Evolutionary conservation across 2,329 filamentous ascomycete genomes (phyloP).

Genomic region (Westerdykella sp.): DNA sequence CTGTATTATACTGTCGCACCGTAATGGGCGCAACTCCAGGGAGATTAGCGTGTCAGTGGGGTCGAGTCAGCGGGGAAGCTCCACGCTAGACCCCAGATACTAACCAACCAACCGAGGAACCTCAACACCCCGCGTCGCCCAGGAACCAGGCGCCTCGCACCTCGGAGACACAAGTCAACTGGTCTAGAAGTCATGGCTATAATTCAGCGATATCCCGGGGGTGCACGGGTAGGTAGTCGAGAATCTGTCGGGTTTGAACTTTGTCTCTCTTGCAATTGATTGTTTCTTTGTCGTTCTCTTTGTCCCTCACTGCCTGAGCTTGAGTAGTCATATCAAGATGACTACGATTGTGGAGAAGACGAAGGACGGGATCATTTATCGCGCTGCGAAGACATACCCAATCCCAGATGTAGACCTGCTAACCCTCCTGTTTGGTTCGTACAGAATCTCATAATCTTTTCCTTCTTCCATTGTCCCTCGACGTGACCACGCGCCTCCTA

Average conservation of each 20-base stretch:
- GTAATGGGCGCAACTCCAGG: too few relatives aligned
- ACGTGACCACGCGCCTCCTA: constrained; percentile 5
- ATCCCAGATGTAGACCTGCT: constrained; percentile 38
- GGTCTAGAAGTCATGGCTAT: too few relatives aligned
- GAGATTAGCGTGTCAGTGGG: too few relatives aligned
- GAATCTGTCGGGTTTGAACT: not conserved
- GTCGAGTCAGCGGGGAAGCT: too few relatives aligned
- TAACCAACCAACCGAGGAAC: too few relatives aligned
- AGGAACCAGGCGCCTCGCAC: too few relatives aligned
- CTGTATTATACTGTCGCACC: too few relatives aligned
- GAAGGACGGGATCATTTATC: constrained; percentile 24
- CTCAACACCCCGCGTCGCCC: too few relatives aligned
- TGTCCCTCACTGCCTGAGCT: not conserved
- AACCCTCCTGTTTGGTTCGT: constrained; percentile 39
- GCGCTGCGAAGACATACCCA: constrained; percentile 26
- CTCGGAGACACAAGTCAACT: too few relatives aligned
- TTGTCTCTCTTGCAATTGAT: not conserved
- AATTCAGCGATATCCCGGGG: too few relatives aligned
- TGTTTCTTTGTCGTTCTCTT: not conserved
- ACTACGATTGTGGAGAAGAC: constrained; percentile 31
- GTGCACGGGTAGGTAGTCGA: too few relatives aligned
- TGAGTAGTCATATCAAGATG: constrained; percentile 17
- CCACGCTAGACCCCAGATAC: too few relatives aligned
- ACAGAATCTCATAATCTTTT: not conserved
- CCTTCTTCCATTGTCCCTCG: not conserved